These are phyloP conservation scores for Metschnikowia vanudenii DNA, from an alignment of 805 yeast genomes.

Conservation along the genomic window DNA sequence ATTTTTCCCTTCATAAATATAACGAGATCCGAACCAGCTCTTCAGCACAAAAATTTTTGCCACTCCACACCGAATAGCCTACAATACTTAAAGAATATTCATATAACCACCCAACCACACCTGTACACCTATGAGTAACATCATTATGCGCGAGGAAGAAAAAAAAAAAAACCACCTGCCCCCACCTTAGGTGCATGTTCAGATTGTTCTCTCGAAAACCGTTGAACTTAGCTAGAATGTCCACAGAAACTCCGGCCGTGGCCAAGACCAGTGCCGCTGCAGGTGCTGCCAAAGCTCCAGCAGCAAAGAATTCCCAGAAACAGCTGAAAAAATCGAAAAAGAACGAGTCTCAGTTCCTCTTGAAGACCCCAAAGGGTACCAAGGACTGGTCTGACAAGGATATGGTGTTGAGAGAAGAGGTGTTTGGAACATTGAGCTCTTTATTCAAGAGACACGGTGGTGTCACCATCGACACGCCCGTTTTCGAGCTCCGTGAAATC, in stretches of 20 bases:
- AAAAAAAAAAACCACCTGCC: slow-evolving; percentile 3
- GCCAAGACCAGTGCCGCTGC: slow-evolving; percentile 9
- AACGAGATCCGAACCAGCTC: too few relatives aligned
- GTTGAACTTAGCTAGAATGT: slow-evolving; percentile 19
- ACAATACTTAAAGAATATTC: too few relatives aligned
- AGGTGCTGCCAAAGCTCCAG: slow-evolving; percentile 9
- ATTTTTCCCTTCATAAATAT: too few relatives aligned
- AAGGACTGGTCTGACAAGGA: slow-evolving; percentile 99
- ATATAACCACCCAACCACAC: not conserved
- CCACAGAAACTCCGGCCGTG: slow-evolving; percentile 21
- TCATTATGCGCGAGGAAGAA: not conserved
- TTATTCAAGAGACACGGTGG: slow-evolving; percentile 96
- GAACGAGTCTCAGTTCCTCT: slow-evolving; percentile 58
- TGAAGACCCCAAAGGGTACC: slow-evolving; percentile 95
- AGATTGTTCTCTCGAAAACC: slow-evolving; percentile 17
- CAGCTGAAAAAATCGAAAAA: slow-evolving; percentile 39
- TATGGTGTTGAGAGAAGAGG: slow-evolving; percentile 90
- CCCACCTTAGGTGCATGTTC: slow-evolving; percentile 15
- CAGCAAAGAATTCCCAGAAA: slow-evolving; percentile 8
- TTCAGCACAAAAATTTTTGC: too few relatives aligned
- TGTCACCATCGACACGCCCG: slow-evolving; percentile 98
- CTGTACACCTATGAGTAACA: slow-evolving; percentile 12
- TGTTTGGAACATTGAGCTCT: slow-evolving; percentile 67
- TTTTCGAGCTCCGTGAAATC: slow-evolving; percentile 92
- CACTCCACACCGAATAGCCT: too few relatives aligned